Conservation (phyloP, 2,329 filamentous ascomycete genomes). For the Fusarium sp. region DNA sequence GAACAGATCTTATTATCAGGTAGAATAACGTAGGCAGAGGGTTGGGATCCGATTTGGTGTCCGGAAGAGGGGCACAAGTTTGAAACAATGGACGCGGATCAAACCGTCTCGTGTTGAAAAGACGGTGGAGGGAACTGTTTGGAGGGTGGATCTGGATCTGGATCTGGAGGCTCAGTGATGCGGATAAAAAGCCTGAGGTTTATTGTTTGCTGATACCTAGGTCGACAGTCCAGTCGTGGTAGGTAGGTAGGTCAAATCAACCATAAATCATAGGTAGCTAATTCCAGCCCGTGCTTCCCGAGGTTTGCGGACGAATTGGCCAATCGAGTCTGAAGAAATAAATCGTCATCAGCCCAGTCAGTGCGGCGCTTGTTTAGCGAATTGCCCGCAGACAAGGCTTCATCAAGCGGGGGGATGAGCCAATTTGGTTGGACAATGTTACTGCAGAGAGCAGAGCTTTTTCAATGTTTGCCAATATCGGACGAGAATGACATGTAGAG, state of each 20-base stretch:
- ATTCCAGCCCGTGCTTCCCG: conserved; percentile 19
- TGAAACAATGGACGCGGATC: conserved; percentile 17
- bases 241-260: conserved; percentile 21
- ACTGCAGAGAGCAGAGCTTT: too few species aligned
- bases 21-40: background rate
- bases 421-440: background rate
- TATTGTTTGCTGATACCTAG: background rate
- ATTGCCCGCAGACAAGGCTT: conserved; percentile 3
- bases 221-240: background rate
- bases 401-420: conserved; percentile 22
- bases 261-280: background rate
- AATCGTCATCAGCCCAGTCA: conserved; percentile 31
- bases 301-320: conserved; percentile 34
- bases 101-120: conserved; percentile 28
- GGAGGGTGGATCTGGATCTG: conserved; percentile 17
- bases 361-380: conserved; percentile 10
- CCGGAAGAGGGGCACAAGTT: conserved; percentile 8
- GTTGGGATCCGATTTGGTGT: background rate
- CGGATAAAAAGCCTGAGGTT: conserved; percentile 3
- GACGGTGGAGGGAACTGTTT: conserved; percentile 34
- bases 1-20: background rate
- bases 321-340: conserved; percentile 32
- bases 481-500: conserved; percentile 21
- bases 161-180: conserved; percentile 6
- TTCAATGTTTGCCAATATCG: conserved; percentile 8